Evolutionary conservation across 805 yeast genomes (phyloP).

Genomic region (Maudiozyma saulgeensis): DNA sequence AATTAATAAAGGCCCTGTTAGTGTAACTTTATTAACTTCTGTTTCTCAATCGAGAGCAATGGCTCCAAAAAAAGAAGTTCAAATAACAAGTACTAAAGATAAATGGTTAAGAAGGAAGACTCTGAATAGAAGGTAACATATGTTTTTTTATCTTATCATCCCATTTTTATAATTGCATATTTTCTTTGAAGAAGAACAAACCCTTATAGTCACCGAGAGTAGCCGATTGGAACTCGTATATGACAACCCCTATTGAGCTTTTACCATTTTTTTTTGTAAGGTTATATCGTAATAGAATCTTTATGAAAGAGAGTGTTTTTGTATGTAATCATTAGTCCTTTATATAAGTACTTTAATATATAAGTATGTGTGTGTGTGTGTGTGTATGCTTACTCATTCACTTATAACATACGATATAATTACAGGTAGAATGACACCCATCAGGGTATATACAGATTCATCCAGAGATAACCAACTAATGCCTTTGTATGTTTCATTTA

Average conservation of each 20-base stretch:
- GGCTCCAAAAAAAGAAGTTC: constrained; percentile 25
- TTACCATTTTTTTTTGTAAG: too few species aligned
- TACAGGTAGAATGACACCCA: constrained; percentile 23
- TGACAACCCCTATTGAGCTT: too few species aligned
- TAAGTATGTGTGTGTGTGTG: not conserved
- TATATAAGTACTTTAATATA: not conserved
- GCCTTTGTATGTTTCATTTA: not conserved
- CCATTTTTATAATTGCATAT: not conserved
- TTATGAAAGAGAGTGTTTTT: too few species aligned
- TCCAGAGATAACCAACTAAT: not conserved
- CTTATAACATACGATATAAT: constrained; percentile 20
- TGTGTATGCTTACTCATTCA: constrained; percentile 7
- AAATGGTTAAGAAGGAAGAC: constrained; percentile 28
- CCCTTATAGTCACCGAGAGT: not conserved
- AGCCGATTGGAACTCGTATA: too few species aligned
- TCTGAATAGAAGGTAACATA: constrained; percentile 18
- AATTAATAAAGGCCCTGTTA: constrained; percentile 34
- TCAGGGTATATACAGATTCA: constrained; percentile 14
- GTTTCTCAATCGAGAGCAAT: constrained; percentile 8
- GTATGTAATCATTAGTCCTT: not conserved
- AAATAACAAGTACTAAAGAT: constrained; percentile 22
- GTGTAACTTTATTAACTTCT: constrained; percentile 28
- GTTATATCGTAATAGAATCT: too few species aligned
- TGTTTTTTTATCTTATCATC: not conserved
- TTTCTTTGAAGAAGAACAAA: not conserved